A percentile compares a stretch with the other conserved stretches of the same genome.
Conservation (phyloP, 257 asterid species). For the Capsicum chinense region DNA sequence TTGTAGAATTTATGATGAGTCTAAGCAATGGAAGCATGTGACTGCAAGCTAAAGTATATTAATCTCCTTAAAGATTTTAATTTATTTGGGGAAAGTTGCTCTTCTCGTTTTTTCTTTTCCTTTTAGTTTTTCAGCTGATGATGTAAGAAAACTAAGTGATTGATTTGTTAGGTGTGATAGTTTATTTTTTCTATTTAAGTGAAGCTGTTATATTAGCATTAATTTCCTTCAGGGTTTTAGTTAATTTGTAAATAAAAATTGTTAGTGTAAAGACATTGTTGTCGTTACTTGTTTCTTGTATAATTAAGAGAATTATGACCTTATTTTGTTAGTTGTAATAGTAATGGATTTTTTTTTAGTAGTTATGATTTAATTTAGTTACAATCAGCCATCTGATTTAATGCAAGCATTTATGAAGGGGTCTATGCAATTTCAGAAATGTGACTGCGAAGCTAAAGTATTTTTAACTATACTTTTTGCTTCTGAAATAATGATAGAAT, state of each 20-base stretch:
- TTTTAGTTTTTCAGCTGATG: background rate
- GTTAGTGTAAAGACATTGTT: background rate
- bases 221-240: conserved; percentile 11
- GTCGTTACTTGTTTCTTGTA: background rate
- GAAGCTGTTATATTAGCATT: conserved; percentile 9
- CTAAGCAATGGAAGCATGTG: conserved; percentile 16
- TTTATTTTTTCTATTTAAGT: background rate
- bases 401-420: background rate
- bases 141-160: background rate
- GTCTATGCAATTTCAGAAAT: background rate
- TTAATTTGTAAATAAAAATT: background rate
- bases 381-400: background rate
- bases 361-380: conserved; percentile 13
- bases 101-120: background rate
- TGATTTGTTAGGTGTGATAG: conserved; percentile 18
- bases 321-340: conserved; percentile 10
- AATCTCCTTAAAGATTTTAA: background rate
- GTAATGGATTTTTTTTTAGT: background rate
- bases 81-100: background rate
- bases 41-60: background rate
- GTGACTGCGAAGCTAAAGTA: conserved; percentile 3
- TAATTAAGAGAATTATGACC: background rate
- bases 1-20: conserved; percentile 7
- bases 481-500: background rate
- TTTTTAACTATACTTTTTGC: conserved; percentile 1